A percentile compares a stretch with the other conserved stretches of the same genome.
phyloP scores from a whole-genome alignment of 225 moss, liverwort and hornwort genomes.

The Sphagnum tenellum region DNA sequence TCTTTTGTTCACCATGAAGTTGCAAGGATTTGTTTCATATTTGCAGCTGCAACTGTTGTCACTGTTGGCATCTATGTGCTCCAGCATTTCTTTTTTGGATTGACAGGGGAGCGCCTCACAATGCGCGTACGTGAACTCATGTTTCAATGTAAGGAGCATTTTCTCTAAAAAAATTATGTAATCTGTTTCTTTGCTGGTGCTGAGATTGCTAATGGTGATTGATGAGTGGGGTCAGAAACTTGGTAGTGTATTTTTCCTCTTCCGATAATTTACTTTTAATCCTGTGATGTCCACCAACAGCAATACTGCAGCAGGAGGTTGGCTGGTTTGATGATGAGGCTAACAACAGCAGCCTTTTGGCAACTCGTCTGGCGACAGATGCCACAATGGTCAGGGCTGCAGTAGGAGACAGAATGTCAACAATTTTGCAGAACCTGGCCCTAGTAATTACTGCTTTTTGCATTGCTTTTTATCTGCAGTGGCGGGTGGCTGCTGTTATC shows the following conservation, averaged over 20 bases:
- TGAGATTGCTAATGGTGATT: no score
- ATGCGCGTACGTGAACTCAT: constrained; percentile 78
- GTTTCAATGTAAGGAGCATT: constrained; percentile 42
- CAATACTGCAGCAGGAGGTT: constrained; percentile 13
- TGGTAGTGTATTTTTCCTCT: not conserved
- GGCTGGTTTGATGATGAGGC: constrained; percentile 17
- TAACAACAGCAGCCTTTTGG: constrained; percentile 14
- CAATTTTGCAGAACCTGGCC: constrained; percentile 13
- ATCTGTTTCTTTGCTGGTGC: no score
- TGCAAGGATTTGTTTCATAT: constrained; percentile 65
- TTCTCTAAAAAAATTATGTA: no score
- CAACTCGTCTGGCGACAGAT: constrained; percentile 9
- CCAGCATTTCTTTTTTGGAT: constrained; percentile 86
- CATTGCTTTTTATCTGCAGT: constrained; percentile 17
- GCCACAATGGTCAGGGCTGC: constrained; percentile 5
- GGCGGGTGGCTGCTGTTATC: constrained; percentile 16
- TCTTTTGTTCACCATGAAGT: constrained; percentile 61
- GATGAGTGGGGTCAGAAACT: no score
- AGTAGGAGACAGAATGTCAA: constrained; percentile 11
- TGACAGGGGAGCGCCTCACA: constrained; percentile 90
- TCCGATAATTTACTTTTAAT: not conserved
- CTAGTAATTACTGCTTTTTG: constrained; percentile 14
- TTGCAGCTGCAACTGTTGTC: constrained; percentile 64
- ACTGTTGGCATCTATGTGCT: constrained; percentile 77
- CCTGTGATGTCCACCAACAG: not conserved